These are phyloP conservation scores for Rhodotorula sphaerocarpa DNA, from an alignment of 768 basidiomycete species.

Conservation along the genomic window DNA sequence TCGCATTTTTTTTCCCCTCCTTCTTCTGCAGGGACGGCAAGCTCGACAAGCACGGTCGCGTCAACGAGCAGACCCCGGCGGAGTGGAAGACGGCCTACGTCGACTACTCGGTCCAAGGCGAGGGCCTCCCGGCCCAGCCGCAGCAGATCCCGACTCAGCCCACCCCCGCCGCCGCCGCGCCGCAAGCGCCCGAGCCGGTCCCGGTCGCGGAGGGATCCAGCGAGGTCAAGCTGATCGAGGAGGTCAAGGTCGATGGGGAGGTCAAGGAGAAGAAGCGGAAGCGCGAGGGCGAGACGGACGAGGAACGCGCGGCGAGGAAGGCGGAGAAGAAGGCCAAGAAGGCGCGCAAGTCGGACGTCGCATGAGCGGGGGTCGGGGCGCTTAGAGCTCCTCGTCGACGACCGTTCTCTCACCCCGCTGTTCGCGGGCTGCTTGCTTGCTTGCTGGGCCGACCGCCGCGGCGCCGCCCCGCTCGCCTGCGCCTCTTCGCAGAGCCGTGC, in stretches of 20 bases:
- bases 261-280: constrained; percentile 43
- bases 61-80: constrained; percentile 74
- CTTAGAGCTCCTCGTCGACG: too few relatives aligned
- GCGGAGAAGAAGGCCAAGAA: constrained; percentile 13
- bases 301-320: constrained; percentile 14
- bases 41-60: constrained; percentile 88
- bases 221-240: constrained; percentile 40
- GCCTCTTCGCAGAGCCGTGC: too few relatives aligned
- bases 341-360: background rate
- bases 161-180: constrained; percentile 15
- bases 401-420: too few relatives aligned
- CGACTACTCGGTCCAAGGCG: constrained; percentile 55
- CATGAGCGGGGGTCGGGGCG: too few relatives aligned
- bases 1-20: background rate
- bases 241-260: constrained; percentile 38
- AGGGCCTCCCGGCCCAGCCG: constrained; percentile 33
- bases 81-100: constrained; percentile 90
- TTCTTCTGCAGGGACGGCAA: constrained; percentile 70
- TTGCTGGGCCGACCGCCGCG: too few relatives aligned
- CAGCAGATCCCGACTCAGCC: constrained; percentile 33
- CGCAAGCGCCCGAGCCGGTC: constrained; percentile 33
- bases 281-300: constrained; percentile 53
- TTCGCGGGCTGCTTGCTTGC: too few relatives aligned
- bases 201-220: constrained; percentile 38
- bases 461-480: too few relatives aligned